phyloP scores from a whole-genome alignment of 2,329 filamentous ascomycete species.

The Aspergillus sclerotialis region DNA sequence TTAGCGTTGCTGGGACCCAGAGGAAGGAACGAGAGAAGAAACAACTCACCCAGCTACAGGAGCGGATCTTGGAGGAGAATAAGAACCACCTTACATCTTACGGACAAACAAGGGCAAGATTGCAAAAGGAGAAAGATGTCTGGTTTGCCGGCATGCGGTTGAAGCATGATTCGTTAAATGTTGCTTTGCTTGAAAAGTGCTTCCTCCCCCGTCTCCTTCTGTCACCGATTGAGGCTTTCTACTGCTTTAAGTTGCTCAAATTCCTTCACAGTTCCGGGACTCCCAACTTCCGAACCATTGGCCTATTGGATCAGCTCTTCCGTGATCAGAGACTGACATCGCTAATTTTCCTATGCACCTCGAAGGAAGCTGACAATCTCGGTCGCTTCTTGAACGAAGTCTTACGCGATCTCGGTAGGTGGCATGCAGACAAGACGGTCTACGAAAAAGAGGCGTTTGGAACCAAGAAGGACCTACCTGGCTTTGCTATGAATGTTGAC shows the following conservation, averaged over 20 bases:
- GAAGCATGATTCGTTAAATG: slow-evolving; percentile 61
- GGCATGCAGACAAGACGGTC: slow-evolving; percentile 69
- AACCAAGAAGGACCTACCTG: slow-evolving; percentile 57
- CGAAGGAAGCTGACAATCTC: slow-evolving; percentile 87
- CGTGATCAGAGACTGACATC: slow-evolving; percentile 71
- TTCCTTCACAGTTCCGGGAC: slow-evolving; percentile 79
- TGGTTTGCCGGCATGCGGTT: slow-evolving; percentile 67
- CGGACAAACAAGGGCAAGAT: slow-evolving; percentile 58
- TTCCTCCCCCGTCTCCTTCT: slow-evolving; percentile 81
- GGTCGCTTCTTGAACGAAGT: slow-evolving; percentile 82
- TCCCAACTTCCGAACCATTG: slow-evolving; percentile 78
- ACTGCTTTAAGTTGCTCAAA: slow-evolving; percentile 77
- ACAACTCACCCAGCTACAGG: slow-evolving; percentile 60
- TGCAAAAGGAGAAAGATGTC: slow-evolving; percentile 66
- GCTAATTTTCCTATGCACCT: slow-evolving; percentile 82
- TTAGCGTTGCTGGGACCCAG: slow-evolving; percentile 57
- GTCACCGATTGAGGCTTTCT: slow-evolving; percentile 82
- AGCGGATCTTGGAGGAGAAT: slow-evolving; percentile 65
- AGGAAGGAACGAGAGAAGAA: slow-evolving; percentile 66
- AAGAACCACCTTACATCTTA: slow-evolving; percentile 62
- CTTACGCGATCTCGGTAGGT: slow-evolving; percentile 69
- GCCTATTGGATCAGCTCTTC: slow-evolving; percentile 78
- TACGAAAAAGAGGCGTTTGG: slow-evolving; percentile 83
- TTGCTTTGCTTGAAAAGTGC: slow-evolving; percentile 79
- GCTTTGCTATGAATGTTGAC: slow-evolving; percentile 70